Evolutionary conservation across 139 green algal species (phyloP).

Genomic region (Edaphochlamys debaryana): DNA sequence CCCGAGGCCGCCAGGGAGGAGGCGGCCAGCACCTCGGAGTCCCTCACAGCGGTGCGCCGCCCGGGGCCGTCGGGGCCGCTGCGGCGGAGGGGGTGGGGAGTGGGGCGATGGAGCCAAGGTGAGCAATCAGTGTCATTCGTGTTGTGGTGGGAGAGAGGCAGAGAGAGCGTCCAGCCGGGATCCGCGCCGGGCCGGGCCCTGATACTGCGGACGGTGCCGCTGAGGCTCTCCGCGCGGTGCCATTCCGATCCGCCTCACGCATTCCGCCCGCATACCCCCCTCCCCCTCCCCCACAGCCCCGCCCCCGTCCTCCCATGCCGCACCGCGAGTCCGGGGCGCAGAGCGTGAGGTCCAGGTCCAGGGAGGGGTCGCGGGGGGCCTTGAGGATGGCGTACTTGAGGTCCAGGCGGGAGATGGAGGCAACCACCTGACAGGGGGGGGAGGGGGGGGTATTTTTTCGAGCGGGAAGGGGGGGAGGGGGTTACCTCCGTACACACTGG

Average conservation of each 20-base stretch:
- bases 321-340: background rate
- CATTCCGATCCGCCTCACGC: no score
- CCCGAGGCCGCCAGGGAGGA: background rate
- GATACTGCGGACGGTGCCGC: no score
- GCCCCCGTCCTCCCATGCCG: no score
- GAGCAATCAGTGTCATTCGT: no score
- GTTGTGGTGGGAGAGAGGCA: no score
- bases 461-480: background rate
- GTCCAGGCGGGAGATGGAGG: slow-evolving; percentile 49
- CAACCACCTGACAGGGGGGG: slow-evolving; percentile 39
- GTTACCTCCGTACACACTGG: no score
- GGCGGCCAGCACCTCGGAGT: slow-evolving; percentile 11
- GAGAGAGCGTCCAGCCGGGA: no score
- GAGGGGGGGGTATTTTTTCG: no score
- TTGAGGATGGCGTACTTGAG: slow-evolving; percentile 55
- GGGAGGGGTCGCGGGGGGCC: background rate
- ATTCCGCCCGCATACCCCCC: no score
- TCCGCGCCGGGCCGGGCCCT: no score
- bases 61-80: slow-evolving; percentile 32
- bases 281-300: no score
- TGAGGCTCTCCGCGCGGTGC: no score
- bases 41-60: background rate
- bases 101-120: background rate
- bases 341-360: slow-evolving; percentile 26
- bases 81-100: background rate